phyloP scores from a whole-genome alignment of 179 eudicot genomes.

The Beta corolliflora region DNA sequence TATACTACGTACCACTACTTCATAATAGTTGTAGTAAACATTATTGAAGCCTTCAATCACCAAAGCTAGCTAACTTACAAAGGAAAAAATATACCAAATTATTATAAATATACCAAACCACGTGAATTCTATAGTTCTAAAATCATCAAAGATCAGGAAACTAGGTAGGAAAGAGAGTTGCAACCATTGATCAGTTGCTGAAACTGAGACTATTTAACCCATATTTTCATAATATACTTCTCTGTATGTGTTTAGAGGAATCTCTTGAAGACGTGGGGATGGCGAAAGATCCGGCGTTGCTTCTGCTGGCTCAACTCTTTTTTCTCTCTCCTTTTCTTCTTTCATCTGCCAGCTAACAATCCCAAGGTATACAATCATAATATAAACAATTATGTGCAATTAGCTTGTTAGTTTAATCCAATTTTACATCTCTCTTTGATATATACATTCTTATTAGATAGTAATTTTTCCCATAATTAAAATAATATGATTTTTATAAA shows the following conservation, averaged over 20 bases:
- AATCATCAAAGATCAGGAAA: constrained; percentile 30
- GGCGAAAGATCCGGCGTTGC: constrained; percentile 72
- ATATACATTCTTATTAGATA: constrained; percentile 13
- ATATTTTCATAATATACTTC: neutral
- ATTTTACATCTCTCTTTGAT: neutral
- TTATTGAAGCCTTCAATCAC: neutral
- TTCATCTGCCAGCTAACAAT: constrained; percentile 71
- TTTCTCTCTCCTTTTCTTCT: constrained; percentile 14
- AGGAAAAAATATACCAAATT: constrained; percentile 23
- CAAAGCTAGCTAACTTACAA: constrained; percentile 15
- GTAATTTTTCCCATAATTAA: constrained; percentile 28
- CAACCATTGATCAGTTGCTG: constrained; percentile 21
- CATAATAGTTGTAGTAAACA: neutral
- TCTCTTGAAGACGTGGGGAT: constrained; percentile 48
- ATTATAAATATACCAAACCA: constrained; percentile 23
- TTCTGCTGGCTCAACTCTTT: constrained; percentile 41
- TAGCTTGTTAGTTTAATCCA: neutral
- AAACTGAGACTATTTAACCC: constrained; percentile 26
- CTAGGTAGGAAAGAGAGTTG: constrained; percentile 24
- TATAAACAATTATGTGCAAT: constrained; percentile 22
- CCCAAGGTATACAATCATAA: constrained; percentile 38
- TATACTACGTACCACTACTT: neutral
- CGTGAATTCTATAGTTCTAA: constrained; percentile 33
- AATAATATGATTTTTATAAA: neutral
- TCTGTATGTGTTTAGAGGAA: constrained; percentile 18